Evolutionary conservation across 805 yeast genomes (phyloP).

Genomic region (Candida ascalaphidarum): DNA sequence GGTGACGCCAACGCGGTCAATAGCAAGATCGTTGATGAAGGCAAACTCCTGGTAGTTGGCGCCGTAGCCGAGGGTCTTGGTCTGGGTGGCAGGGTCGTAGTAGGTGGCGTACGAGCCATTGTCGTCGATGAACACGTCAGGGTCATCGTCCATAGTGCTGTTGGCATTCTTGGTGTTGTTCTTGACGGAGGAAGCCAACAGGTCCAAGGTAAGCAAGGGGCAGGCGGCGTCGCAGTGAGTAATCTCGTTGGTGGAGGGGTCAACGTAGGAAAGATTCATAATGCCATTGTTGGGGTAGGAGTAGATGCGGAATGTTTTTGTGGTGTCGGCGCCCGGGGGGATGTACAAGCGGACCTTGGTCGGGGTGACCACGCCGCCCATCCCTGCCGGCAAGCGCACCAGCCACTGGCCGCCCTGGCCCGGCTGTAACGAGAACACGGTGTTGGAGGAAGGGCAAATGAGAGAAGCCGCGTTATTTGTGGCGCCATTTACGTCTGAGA

Average conservation of each 20-base stretch:
- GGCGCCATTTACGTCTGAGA: slow-evolving; percentile 38
- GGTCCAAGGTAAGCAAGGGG: slow-evolving; percentile 43
- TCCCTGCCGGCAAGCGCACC: slow-evolving; percentile 45
- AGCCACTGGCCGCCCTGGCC: slow-evolving; percentile 57
- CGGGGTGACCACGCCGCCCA: slow-evolving; percentile 42
- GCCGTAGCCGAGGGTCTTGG: slow-evolving; percentile 34
- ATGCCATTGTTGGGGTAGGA: slow-evolving; percentile 80
- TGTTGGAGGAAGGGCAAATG: slow-evolving; percentile 49
- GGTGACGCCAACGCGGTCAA: slow-evolving; percentile 54
- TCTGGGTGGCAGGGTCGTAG: slow-evolving; percentile 22
- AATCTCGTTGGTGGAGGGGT: slow-evolving; percentile 55
- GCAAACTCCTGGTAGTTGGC: slow-evolving; percentile 70
- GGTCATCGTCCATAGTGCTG: slow-evolving; percentile 16
- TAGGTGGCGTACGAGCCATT: slow-evolving; percentile 28
- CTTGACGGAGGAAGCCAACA: slow-evolving; percentile 6
- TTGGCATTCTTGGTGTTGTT: slow-evolving; percentile 10
- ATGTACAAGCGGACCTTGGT: slow-evolving; percentile 68
- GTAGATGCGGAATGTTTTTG: slow-evolving; percentile 59
- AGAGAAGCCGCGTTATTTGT: slow-evolving; percentile 22
- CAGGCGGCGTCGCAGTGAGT: slow-evolving; percentile 82
- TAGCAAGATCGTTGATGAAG: slow-evolving; percentile 59
- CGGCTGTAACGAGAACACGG: slow-evolving; percentile 45
- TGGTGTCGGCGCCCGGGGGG: slow-evolving; percentile 42
- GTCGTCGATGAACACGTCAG: slow-evolving; percentile 22
- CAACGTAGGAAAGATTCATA: slow-evolving; percentile 82